Evolutionary conservation across 352 stramenopile genomes (phyloP), one percentile per base, ranked within the genome.

Genomic region (Phytophthora brassicae): DNA sequence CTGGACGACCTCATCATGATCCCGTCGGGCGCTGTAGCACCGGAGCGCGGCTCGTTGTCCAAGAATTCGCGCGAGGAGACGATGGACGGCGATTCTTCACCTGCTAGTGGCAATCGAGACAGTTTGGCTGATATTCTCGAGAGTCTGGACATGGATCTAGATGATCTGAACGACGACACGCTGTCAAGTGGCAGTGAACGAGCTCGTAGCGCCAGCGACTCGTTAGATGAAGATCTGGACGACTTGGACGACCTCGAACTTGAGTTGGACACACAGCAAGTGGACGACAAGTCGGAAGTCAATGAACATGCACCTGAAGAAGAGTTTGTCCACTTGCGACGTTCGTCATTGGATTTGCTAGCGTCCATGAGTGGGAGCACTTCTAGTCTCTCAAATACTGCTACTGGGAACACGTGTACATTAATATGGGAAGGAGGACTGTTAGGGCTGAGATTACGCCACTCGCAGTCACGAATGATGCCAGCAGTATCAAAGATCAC

Each of bases 1-100:
- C 70, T 94, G 31, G 84, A 94, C 71, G 84, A 94, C 53, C 76
- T 94, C 56, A 91, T 94, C 62, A 89, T 90, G 79, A 89, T 94
- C 60, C 77, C 79, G 39, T 82, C 75, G 1, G 69, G 79, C 0
- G 71, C 70, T 0, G 73, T 84, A 14, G 62, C 79, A 6, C 63
- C 80, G 5, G 81, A 90, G 56, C 77, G 84, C 52, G 71, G 65
- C 26, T 88, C 75, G n/a, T 54, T 92, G 16, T 90, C 79, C 22
- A 89, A 89, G 50, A 66, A 79, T 26, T 70, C 82, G 50, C 50
- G 70, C 28, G 66, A 77, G 24, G 60, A 85, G 20, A 72, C 66
- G 26, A 65, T 73, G 51, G 35, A 71, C 45, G 57, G 70, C 31
- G 59, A 76, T 8, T 61, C n/a, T n/a, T n/a, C 26, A 8, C 26